Evolutionary conservation across 257 asterid genomes (phyloP).

Genomic region (Salvia miltiorrhiza): DNA sequence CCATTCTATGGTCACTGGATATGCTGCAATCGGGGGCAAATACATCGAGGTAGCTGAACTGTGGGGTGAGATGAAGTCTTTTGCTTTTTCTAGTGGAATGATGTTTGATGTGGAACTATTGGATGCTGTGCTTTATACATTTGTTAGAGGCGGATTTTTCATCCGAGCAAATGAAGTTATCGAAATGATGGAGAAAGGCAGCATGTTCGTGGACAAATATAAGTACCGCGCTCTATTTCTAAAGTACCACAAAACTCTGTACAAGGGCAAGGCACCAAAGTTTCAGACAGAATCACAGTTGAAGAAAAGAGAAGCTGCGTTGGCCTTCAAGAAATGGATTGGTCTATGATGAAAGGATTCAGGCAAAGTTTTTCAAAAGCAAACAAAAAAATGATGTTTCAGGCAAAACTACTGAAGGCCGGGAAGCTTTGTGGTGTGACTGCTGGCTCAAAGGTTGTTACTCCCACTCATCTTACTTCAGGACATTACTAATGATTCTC

Average conservation of each 20-base stretch:
- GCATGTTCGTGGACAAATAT: constrained; percentile 81
- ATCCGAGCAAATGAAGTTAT: constrained; percentile 75
- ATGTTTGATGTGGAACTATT: constrained; percentile 75
- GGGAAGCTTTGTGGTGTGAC: too few relatives aligned
- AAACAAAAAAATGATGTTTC: too few relatives aligned
- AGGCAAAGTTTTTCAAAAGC: too few relatives aligned
- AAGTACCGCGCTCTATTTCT: constrained; percentile 73
- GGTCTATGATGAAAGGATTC: constrained; percentile 46
- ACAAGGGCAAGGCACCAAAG: constrained; percentile 74
- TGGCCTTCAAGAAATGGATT: constrained; percentile 77
- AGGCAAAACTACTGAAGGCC: too few relatives aligned
- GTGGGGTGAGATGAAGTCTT: constrained; percentile 92
- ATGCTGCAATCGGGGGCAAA: constrained; percentile 80
- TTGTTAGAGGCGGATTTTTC: constrained; percentile 90
- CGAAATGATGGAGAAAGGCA: constrained; percentile 70
- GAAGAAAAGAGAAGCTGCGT: constrained; percentile 77
- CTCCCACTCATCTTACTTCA: too few relatives aligned
- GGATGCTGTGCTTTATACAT: constrained; percentile 83
- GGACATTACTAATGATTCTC: too few relatives aligned
- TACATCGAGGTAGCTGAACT: constrained; percentile 84
- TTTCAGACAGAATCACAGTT: constrained; percentile 77
- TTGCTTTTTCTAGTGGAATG: constrained; percentile 58
- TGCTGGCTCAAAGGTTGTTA: too few relatives aligned
- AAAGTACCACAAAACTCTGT: constrained; percentile 75
- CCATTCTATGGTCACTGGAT: constrained; percentile 86